Evolutionary conservation across 352 stramenopile genomes (phyloP).

Genomic region (Globisporangium emineosum): DNA sequence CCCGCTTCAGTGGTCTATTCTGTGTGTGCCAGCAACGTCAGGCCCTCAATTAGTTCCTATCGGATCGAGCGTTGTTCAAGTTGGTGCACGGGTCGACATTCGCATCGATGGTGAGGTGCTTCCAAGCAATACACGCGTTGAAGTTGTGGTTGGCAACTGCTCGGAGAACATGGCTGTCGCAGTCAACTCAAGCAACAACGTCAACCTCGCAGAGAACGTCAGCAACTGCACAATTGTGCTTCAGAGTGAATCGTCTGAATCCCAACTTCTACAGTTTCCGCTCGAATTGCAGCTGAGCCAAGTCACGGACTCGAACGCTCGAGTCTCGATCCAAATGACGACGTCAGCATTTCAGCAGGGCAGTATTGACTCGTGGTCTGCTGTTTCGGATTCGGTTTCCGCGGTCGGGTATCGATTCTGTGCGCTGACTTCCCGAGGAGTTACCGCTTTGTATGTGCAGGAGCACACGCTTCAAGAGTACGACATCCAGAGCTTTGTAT

Average conservation of each 20-base stretch:
- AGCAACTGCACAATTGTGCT: conserved; percentile 20
- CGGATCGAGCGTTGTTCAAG: conserved; percentile 6
- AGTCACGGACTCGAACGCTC: not conserved
- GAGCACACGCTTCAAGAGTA: conserved; percentile 4
- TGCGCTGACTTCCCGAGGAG: not conserved
- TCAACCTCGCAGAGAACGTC: not conserved
- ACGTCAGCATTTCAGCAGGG: not conserved
- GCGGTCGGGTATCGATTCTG: conserved; percentile 19
- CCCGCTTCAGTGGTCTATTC: conserved; percentile 21
- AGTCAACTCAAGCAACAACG: not conserved
- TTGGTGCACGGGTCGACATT: conserved; percentile 6
- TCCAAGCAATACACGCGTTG: conserved; percentile 4
- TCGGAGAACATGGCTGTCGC: not conserved
- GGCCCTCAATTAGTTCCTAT: not conserved
- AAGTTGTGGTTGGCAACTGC: conserved; percentile 11
- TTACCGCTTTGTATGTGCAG: conserved; percentile 3
- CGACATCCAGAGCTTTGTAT: not conserved
- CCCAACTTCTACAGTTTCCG: conserved; percentile 8
- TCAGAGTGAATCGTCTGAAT: not conserved
- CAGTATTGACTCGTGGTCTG: conserved; percentile 10
- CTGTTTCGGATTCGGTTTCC: not conserved
- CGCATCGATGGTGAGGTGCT: not conserved
- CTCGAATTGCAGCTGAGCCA: conserved; percentile 19
- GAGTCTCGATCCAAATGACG: conserved; percentile 12
- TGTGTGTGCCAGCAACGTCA: not conserved